Base-by-base conservation (phyloP, 768 basidiomycete species). In the Pleurotus platypus region DNA sequence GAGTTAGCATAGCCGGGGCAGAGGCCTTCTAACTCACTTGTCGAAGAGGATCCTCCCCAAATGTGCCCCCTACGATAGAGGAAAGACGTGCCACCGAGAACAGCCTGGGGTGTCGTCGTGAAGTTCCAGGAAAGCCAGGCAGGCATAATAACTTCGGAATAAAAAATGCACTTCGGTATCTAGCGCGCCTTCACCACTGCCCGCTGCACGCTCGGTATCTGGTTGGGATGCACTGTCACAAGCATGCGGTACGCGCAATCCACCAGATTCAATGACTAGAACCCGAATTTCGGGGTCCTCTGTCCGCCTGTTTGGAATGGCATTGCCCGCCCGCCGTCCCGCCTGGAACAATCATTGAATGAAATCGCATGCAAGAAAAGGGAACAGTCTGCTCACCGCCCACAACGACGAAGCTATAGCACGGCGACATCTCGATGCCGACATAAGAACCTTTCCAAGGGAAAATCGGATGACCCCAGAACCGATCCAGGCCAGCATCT, bases 91-190 rank as follows among this genome's bases (percentile, higher is more conserved):
- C 55, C 54, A 45, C 61, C 60, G 2, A 67, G 53, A 15, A 37
- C 57, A 22, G 57, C 15, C 57, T 67, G 66, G 5, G 62, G 62
- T 7, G 51, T 58, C 2, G 64, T 63, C 15, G 64, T 65, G 43
- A 57, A 66, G 43, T 66, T 66, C 64, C 64, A 66, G 49, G 61
- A 56, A 49, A 40, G 37, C 39, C n/a, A 27, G 1, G 49, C 39
- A 20, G 37, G 37, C 5, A 20, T 5, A 30, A 11, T 22, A 51
- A 40, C 26, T 35, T 20, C 43, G 48, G 5, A 18, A 22, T 20
- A 4, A 60, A 47, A 37, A 59, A 60, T 16, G 59, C 9, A 60
- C 49, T 45, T 35, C 37, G 18, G 38, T 35, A 30, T 49, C 49
- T 26, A 46, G 26, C 15, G 53, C 42, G 5, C 59, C 59, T n/a